A percentile compares a stretch with the other conserved stretches of the same genome.
Evolutionary conservation across 1,284 basidiomycete species (phyloP).

Genomic region (Cystobasidiaceae sp.): DNA sequence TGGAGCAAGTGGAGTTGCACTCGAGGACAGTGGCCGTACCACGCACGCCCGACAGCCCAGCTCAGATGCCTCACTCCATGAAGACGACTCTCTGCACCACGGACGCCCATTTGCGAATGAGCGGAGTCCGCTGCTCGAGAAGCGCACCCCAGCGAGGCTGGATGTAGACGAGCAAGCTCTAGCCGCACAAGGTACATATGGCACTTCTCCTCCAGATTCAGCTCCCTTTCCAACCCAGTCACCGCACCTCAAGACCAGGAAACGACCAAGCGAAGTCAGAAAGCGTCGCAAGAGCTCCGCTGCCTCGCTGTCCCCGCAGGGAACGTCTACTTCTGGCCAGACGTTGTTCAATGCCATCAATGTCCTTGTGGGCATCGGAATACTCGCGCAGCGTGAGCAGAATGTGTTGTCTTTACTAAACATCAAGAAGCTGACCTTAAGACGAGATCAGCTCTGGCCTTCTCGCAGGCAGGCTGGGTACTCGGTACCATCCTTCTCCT

Average conservation of each 20-base stretch:
- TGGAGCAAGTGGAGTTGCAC: no score
- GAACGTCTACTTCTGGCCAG: slow-evolving; percentile 37
- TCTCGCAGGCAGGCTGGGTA: slow-evolving; percentile 80
- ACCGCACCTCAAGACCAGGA: neutral
- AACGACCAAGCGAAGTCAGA: neutral
- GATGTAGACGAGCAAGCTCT: neutral
- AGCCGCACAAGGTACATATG: slow-evolving; percentile 11
- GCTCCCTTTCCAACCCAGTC: slow-evolving; percentile 21
- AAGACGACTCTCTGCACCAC: neutral
- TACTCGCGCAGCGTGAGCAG: slow-evolving; percentile 68
- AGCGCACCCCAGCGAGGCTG: neutral
- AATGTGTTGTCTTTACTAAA: no score
- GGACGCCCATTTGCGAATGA: neutral
- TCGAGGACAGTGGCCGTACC: neutral
- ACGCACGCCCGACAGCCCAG: neutral
- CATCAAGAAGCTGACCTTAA: no score
- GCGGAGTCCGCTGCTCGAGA: slow-evolving; percentile 12
- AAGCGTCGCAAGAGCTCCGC: neutral
- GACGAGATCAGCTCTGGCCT: slow-evolving; percentile 66
- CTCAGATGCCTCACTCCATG: neutral
- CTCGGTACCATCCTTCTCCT: slow-evolving; percentile 67
- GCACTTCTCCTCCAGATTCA: slow-evolving; percentile 26
- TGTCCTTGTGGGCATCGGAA: slow-evolving; percentile 74
- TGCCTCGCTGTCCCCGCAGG: slow-evolving; percentile 8
- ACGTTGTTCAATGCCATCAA: slow-evolving; percentile 80